Base-by-base conservation (phyloP, 176 grass and related monocot genomes). In the Triticum timopheevii region DNA sequence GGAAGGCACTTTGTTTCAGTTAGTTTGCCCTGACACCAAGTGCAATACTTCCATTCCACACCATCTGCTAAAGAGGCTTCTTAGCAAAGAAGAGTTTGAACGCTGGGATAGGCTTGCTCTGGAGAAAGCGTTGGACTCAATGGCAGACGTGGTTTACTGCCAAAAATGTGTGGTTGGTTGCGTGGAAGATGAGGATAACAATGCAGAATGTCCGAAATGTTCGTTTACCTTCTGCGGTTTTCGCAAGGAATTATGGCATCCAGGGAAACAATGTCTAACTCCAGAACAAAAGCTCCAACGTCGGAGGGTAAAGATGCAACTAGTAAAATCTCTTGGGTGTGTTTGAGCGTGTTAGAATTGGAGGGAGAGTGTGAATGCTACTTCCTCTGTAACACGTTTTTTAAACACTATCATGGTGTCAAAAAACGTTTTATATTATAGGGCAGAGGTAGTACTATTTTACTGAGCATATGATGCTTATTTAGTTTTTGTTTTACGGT, bases 91-190 rank as follows among this genome's bases (percentile, higher is more conserved):
- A 81, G 89, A 85, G 20, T 93, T 88, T 80, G 83, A 91, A 80
- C 80, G 83, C 20, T 93, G 89, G 92, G 86, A 93, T 88, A 88
- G 79, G 59, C 82, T 93, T 76, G 19, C 87, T n/a, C 86, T 93
- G 69, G 62, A 90, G 66, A 93, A 91, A 69, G 61, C 92, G 77
- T 73, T 93, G 69, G 86, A 93, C 36, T 88, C 92, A 0, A 93
- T 91, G 92, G 31, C 80, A 38, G 86, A 93, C 65, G 83, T 91
- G 33, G 88, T 84, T 38, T 93, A 93, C 52, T 91, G 92, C 76
- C 89, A 89, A 64, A 86, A 83, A 52, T 93, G 92, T 81, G 89
- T 64, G 27, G 86, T 81, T 2, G 89, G 74, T 39, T 93, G 92
- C 75, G 61, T 93, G 76, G 88, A 88, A 89, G 87, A 91, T 74